Conservation (phyloP, 1,284 basidiomycete genomes). For the Tilletia indica region DNA sequence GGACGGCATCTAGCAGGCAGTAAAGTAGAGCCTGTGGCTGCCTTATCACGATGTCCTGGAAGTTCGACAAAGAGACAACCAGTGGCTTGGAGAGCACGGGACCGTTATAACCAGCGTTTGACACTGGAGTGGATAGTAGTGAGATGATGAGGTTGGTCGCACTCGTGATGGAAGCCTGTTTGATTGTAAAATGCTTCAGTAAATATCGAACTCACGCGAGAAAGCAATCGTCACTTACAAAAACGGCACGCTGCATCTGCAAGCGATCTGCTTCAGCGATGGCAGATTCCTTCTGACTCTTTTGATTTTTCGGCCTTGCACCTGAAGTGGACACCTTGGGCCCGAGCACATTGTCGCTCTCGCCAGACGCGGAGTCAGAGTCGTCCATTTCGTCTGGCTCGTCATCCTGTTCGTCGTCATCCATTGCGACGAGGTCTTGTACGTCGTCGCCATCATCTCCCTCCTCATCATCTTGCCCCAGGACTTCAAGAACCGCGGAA, state of each 20-base stretch:
- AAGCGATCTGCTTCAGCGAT: conserved; percentile 33
- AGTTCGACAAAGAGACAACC: conserved; percentile 46
- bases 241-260: conserved; percentile 28
- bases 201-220: neutral
- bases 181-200: conserved; percentile 30
- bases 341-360: conserved; percentile 18
- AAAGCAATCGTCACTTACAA: neutral
- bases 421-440: conserved; percentile 10
- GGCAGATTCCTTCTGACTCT: conserved; percentile 20
- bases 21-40: conserved; percentile 52
- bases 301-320: conserved; percentile 10
- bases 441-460: conserved; percentile 2
- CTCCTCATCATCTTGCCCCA: conserved; percentile 19
- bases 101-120: neutral
- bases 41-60: conserved; percentile 47
- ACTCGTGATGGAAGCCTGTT: conserved; percentile 26
- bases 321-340: conserved; percentile 17
- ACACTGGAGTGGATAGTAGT: conserved; percentile 35
- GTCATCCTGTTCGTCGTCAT: conserved; percentile 22
- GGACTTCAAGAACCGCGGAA: neutral
- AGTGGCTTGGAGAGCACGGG: conserved; percentile 29
- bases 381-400: conserved; percentile 11
- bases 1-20: conserved; percentile 52
- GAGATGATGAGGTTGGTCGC: conserved; percentile 42
- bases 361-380: conserved; percentile 30